Base-by-base conservation (phyloP, 202 grass and related monocot species). In the Carex sylvatica region DNA sequence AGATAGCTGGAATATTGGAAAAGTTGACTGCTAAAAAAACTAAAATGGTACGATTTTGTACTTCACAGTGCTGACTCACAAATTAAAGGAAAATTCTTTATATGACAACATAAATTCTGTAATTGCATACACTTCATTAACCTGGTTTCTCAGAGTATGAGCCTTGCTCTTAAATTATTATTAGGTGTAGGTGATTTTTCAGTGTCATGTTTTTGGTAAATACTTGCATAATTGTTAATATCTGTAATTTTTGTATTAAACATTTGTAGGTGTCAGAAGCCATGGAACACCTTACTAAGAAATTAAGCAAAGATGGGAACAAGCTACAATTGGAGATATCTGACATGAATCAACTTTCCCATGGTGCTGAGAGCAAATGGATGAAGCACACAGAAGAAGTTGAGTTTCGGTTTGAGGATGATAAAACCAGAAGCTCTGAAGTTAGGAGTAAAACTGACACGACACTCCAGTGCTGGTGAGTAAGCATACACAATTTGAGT, bases 1-100 rank as follows among this genome's bases (percentile, higher is more conserved):
- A 89, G 80, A 94, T 97, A 79, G 66, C 86, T 85, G 85, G 18
- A 74, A 89, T 97, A 84, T 89, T 97, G 78, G 26, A 86, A 40
- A 86, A 65, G 30, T 87, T 94, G 73, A 92, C 75, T 71, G 67
- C 88, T 63, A 83, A 23, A 18, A 97, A 89, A 86, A 83, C 70
- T 16, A 72, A 65, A 79, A 92, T 88, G 94, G 94, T 97, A 69
- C 83, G 66, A 64, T 74, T 60, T n/a, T 73, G 69, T 84, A 20
- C 14, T 13, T 74, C 26, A 65, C 51, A 58, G 8, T 74, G 47
- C 71, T 24, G 13, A 58, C 11, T 78, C 30, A 54, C 20, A 18
- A 1, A 73, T 33, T 40, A 55, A 70, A 23, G 52, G 26, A 46
- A 42, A 44, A 44, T 40, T 84, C n/a, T 10, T 7, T 74, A 84